Evolutionary conservation across 768 basidiomycete genomes (phyloP).

Genomic region (Lactarius quietus): DNA sequence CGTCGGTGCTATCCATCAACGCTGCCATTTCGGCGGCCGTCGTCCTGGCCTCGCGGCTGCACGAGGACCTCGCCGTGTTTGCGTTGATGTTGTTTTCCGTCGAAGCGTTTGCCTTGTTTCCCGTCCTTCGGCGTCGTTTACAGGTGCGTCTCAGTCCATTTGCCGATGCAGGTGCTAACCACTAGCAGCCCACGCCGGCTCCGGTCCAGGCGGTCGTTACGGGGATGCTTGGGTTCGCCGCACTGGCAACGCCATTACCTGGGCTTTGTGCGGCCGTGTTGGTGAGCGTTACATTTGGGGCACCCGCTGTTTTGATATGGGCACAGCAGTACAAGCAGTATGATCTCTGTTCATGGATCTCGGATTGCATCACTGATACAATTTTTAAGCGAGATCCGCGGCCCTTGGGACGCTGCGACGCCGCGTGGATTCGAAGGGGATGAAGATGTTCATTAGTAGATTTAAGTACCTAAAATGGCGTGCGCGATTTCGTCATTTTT

Average conservation of each 20-base stretch:
- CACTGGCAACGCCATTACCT: slow-evolving; percentile 53
- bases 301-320: slow-evolving; percentile 75
- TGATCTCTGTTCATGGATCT: slow-evolving; percentile 26
- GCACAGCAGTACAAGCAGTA: slow-evolving; percentile 87
- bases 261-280: slow-evolving; percentile 49
- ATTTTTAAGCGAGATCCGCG: slow-evolving; percentile 71
- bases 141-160: slow-evolving; percentile 45
- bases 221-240: slow-evolving; percentile 49
- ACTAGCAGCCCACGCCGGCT: slow-evolving; percentile 44
- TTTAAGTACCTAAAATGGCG: not conserved
- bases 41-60: slow-evolving; percentile 86
- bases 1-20: slow-evolving; percentile 83
- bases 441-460: not conserved
- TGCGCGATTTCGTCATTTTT: not conserved
- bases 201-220: slow-evolving; percentile 52
- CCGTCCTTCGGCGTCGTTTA: slow-evolving; percentile 67
- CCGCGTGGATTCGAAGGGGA: slow-evolving; percentile 36
- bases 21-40: slow-evolving; percentile 91
- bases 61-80: slow-evolving; percentile 82
- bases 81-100: slow-evolving; percentile 83
- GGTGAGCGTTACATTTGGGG: slow-evolving; percentile 61
- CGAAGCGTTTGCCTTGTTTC: slow-evolving; percentile 80
- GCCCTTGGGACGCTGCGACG: slow-evolving; percentile 87
- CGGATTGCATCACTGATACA: slow-evolving; percentile 1
- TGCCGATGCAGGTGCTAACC: slow-evolving; percentile 12